Percentiles rank a stretch among this genome's conserved stretches.
These are phyloP conservation scores for Fusarium nematophilum DNA, from an alignment of 2,329 filamentous ascomycete species.

Conservation along the genomic window DNA sequence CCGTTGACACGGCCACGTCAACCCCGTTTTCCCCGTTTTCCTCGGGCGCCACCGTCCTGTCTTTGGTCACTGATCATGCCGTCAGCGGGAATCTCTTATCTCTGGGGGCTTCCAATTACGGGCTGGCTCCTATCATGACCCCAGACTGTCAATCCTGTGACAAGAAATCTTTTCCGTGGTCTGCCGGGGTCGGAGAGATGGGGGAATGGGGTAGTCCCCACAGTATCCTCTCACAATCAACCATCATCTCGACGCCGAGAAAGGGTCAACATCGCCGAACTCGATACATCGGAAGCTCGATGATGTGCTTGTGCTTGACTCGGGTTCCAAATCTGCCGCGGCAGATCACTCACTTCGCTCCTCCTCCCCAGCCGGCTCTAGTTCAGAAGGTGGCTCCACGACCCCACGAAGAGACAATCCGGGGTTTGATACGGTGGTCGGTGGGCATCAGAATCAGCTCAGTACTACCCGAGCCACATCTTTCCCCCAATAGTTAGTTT, in stretches of 20 bases:
- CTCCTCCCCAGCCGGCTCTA: constrained; percentile 18
- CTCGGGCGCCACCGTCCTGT: constrained; percentile 8
- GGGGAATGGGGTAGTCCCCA: constrained; percentile 43
- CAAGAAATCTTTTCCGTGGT: constrained; percentile 37
- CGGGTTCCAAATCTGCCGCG: constrained; percentile 25
- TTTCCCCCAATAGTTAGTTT: constrained; percentile 1
- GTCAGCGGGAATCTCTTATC: constrained; percentile 35
- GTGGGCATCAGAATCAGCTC: constrained; percentile 10
- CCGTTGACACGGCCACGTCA: background rate
- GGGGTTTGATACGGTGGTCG: constrained; percentile 6
- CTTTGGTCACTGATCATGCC: constrained; percentile 14
- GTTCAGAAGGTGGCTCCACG: constrained; percentile 13
- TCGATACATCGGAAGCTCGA: constrained; percentile 21
- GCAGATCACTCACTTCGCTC: constrained; percentile 24
- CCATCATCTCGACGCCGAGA: constrained; percentile 18
- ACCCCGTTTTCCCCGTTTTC: constrained; percentile 10
- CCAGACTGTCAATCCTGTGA: constrained; percentile 39
- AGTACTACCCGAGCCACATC: constrained; percentile 15
- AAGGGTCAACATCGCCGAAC: constrained; percentile 13
- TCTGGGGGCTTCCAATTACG: constrained; percentile 15
- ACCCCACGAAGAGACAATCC: constrained; percentile 15
- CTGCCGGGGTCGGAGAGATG: constrained; percentile 27
- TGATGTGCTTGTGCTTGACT: constrained; percentile 33
- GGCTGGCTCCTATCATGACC: constrained; percentile 36
- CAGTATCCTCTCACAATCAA: constrained; percentile 32